phyloP scores from a whole-genome alignment of 2,329 filamentous ascomycete genomes.

The Parastagonospora nodorum region DNA sequence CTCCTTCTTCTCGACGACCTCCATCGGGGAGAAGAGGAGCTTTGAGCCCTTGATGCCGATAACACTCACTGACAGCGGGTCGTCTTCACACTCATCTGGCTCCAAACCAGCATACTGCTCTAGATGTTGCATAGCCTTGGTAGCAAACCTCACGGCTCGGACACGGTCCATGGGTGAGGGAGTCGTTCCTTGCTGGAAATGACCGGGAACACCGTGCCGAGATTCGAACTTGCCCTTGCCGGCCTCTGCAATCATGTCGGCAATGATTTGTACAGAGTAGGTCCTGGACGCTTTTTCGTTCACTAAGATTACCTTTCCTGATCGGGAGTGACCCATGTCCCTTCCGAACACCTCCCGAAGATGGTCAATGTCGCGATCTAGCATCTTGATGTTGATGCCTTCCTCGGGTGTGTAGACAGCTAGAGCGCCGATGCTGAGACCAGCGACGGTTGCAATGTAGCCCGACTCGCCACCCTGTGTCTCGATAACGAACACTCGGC shows the following conservation, averaged over 20 bases:
- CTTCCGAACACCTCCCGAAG: constrained; percentile 82
- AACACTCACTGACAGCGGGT: constrained; percentile 75
- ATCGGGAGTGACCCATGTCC: constrained; percentile 86
- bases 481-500: constrained; percentile 96
- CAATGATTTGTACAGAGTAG: constrained; percentile 91
- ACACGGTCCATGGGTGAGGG: constrained; percentile 96
- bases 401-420: constrained; percentile 98
- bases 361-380: constrained; percentile 86
- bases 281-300: constrained; percentile 91
- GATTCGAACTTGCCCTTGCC: constrained; percentile 91
- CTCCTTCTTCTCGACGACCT: constrained; percentile 75
- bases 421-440: constrained; percentile 86
- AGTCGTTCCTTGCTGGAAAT: constrained; percentile 50
- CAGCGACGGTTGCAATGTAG: constrained; percentile 89
- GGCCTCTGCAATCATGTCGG: constrained; percentile 93
- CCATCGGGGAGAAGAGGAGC: constrained; percentile 85
- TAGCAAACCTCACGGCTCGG: constrained; percentile 86
- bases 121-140: constrained; percentile 91
- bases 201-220: constrained; percentile 67
- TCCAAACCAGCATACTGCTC: constrained; percentile 73
- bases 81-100: constrained; percentile 70
- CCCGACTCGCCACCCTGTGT: constrained; percentile 95
- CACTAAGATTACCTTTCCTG: constrained; percentile 92
- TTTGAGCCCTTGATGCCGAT: constrained; percentile 92
- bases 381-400: constrained; percentile 90